Evolutionary conservation across 169 alveolate species (phyloP).

Genomic region (Plasmodium vinckei): DNA sequence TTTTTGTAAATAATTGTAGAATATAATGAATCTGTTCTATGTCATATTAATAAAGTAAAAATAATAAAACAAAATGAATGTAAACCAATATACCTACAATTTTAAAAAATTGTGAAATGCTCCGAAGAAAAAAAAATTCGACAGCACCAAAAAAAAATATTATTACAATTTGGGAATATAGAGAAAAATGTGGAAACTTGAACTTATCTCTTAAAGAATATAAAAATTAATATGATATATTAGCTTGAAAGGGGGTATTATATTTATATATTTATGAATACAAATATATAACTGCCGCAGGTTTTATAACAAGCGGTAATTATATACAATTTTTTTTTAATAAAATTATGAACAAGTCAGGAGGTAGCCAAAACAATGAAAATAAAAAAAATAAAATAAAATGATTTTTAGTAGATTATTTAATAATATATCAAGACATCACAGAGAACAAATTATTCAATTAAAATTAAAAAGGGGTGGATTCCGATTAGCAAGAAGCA

Average conservation of each 20-base stretch:
- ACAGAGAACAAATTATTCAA: conserved; percentile 16
- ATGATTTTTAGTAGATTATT: conserved; percentile 38
- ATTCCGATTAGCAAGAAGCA: conserved; percentile 2
- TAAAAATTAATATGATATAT: neutral
- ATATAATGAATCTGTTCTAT: no score
- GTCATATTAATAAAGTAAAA: no score
- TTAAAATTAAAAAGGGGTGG: conserved; percentile 5
- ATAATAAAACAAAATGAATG: no score
- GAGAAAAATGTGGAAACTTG: neutral
- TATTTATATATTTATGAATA: no score
- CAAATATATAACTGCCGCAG: no score
- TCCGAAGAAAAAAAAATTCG: conserved; percentile 6
- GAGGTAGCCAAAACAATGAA: neutral
- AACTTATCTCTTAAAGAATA: neutral
- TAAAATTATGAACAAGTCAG: conserved; percentile 12
- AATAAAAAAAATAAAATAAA: conserved; percentile 25
- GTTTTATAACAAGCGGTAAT: no score
- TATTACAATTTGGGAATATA: conserved; percentile 1
- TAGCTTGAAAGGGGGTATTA: no score
- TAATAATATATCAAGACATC: conserved; percentile 15
- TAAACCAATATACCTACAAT: neutral
- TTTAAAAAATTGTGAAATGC: neutral
- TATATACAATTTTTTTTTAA: no score
- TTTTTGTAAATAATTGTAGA: no score
- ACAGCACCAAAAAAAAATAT: conserved; percentile 19